phyloP scores from a whole-genome alignment of 140 eudicot species.

The Oenanthe javanica region DNA sequence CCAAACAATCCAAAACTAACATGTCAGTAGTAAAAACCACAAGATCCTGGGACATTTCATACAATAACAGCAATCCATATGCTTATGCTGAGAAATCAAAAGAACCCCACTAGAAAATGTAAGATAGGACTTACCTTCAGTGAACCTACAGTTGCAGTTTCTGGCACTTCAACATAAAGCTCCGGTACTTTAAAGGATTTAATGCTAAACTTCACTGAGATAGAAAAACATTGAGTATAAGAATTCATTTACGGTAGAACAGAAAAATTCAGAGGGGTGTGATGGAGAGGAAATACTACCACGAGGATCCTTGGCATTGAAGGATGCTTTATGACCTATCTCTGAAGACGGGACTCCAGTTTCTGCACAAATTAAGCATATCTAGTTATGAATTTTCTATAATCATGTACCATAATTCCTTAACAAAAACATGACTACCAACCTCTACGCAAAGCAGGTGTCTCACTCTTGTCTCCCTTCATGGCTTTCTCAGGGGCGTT shows the following conservation, averaged over 20 bases:
- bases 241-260: neutral
- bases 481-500: conserved; percentile 43
- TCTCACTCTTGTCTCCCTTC: conserved; percentile 26
- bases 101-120: neutral
- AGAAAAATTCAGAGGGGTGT: neutral
- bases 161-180: conserved; percentile 88
- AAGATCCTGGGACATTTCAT: neutral
- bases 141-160: conserved; percentile 82
- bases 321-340: conserved; percentile 22
- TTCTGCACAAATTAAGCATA: conserved; percentile 26
- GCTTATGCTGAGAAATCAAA: neutral
- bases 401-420: neutral
- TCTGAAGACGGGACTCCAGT: conserved; percentile 30
- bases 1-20: neutral
- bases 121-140: conserved; percentile 50
- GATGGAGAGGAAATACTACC: conserved; percentile 24
- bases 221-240: conserved; percentile 20
- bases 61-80: neutral
- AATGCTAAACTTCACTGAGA: conserved; percentile 80
- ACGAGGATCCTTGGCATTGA: conserved; percentile 38
- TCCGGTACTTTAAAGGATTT: conserved; percentile 92
- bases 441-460: conserved; percentile 42
- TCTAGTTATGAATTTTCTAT: neutral
- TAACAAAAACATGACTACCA: conserved; percentile 3
- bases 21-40: neutral